Base-by-base conservation (phyloP, 2,329 filamentous ascomycete species). In the Tolypocladium tundrense region DNA sequence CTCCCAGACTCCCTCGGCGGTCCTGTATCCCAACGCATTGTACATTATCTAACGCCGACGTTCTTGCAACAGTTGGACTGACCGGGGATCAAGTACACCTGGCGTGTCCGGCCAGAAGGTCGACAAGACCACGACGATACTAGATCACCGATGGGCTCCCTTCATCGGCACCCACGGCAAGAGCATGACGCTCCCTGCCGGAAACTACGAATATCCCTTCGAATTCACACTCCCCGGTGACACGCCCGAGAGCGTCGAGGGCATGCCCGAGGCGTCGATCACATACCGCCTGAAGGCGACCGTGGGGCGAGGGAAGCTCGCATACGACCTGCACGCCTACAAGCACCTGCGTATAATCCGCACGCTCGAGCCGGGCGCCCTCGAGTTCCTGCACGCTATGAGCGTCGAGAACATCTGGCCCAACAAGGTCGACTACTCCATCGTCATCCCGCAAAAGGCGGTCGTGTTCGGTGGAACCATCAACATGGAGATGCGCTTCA, bases 331-430 rank as follows among this genome's bases (percentile, higher is more conserved):
- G 55, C 85, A 89, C 64, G 83, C 90, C 40, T 87, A 87, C 70
- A 93, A 93, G 71, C 86, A 88, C 56, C 73, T 94, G 58, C 84
- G 90, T 57, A 84, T 93, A 58, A 88, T 93, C 59, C 83, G 90
- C 58, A 93, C 90, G 0, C 76, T 92, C 53, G 88, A 90, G 60
- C 82, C 88, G 13, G 86, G 86, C 55, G 88, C 88, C 13, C 78
- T 92, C 59, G 89, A 93, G 69, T 82, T 92, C 61, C 80, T 88
- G 42, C 88, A 97, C 72, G 88, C 91, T 53, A 94, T 97, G 90
- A 90, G 90, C 62, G 92, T 97, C 62, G 92, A 97, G 73, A 97
- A 97, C 68, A 88, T 96, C 62, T 99, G 94, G 94, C 89, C 91
- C 7, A 94, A 96, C 77, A 99, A 99, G 78, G 84, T 97, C 65